Evolutionary conservation across 352 stramenopile genomes (phyloP).

Genomic region (Globisporangium parvum): DNA sequence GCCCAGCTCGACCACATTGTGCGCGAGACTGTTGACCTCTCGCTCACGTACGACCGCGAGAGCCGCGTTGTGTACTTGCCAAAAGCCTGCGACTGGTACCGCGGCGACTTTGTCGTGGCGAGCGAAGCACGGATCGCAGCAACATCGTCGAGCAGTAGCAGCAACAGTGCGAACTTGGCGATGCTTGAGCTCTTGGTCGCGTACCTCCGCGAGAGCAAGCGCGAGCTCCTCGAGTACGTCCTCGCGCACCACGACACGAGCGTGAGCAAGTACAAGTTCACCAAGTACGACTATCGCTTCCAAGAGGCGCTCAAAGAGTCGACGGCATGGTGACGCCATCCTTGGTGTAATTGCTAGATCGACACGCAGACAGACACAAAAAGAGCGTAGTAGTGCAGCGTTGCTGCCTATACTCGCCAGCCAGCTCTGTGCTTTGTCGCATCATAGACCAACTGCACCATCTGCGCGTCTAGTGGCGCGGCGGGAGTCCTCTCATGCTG

Average conservation of each 20-base stretch:
- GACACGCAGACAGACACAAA: no score
- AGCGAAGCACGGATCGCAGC: no score
- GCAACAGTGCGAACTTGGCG: background rate
- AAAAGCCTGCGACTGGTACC: slow-evolving; percentile 56
- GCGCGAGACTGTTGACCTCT: slow-evolving; percentile 20
- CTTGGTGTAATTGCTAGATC: no score
- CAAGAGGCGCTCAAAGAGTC: slow-evolving; percentile 23
- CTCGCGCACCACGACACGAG: slow-evolving; percentile 24
- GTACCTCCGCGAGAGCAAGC: slow-evolving; percentile 27
- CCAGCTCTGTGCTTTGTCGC: no score
- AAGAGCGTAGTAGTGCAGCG: no score
- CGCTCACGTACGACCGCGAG: slow-evolving; percentile 40
- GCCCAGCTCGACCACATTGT: slow-evolving; percentile 32
- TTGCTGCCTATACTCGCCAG: no score
- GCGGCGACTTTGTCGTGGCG: slow-evolving; percentile 27
- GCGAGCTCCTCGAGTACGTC: slow-evolving; percentile 31
- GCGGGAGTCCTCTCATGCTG: no score
- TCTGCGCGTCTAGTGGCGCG: no score
- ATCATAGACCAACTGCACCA: no score
- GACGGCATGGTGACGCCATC: background rate
- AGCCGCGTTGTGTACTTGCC: slow-evolving; percentile 38
- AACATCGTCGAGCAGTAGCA: background rate
- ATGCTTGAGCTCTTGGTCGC: slow-evolving; percentile 26
- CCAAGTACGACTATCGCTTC: slow-evolving; percentile 52
- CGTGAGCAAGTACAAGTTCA: slow-evolving; percentile 39